Base-by-base conservation (phyloP, 1,284 basidiomycete species). In the Trametes sp. region DNA sequence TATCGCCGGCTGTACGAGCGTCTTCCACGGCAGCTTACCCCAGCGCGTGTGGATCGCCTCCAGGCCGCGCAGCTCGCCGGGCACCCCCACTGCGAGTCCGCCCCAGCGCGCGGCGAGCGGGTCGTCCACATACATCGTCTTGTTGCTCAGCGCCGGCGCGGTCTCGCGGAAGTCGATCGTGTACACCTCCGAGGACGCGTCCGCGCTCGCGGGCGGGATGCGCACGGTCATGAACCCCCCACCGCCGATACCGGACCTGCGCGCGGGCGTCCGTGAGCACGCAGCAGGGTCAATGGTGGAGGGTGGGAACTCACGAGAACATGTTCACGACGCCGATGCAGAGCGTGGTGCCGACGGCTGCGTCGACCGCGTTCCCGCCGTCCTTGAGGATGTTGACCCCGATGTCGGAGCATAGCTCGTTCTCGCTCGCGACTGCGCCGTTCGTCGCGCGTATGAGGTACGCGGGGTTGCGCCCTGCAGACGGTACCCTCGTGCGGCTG, bases 201-300 rank as follows among this genome's bases (percentile, higher is more conserved):
- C 78, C 0, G 78, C 67, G 41, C 73, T 70, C 5, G 73, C 67
- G 8, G 85, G 82, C 7, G 95, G 93, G 9, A 96, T 80, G 23
- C 94, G 89, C 46, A 98, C 84, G 33, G 90, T 89, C 89, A 97
- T 94, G 74, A 96, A 96, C 0, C 96, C 96, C 29, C 95, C 96
- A 1, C 95, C 95, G 23, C 94, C 95, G 53, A 98, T 92, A 2
- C 95, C 91, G 16, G 91, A 90, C 6, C 92, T 93, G 54, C 38
- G 21, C 41, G 26, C 21, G 16, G 23, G 4, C 23, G 11, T 16
- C 23, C 5, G 28, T 56, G 19, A 54, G 48, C 33, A 2, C 46
- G 16, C 10, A 2, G 23, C 28, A 2, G 9, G 42, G n/a, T n/a
- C n/a, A 44, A 44, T 1, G n/a, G 19, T 44, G 19, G 19, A 21